Conservation (phyloP, 2,329 filamentous ascomycete genomes). For the Gnomoniopsis sp. region DNA sequence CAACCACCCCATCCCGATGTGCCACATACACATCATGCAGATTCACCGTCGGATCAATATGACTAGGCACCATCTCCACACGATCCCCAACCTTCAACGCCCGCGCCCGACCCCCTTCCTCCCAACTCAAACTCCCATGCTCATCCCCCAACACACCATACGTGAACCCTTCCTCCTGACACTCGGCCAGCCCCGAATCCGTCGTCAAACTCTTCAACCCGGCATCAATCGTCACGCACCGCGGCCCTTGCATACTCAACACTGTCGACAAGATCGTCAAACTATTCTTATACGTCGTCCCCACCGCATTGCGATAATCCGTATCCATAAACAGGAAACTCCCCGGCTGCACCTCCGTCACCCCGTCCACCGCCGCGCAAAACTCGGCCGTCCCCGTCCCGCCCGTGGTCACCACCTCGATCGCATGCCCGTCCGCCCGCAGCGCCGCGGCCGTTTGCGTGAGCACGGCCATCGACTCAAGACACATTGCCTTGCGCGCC, state of each 20-base stretch:
- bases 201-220: conserved; percentile 50
- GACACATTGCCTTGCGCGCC: conserved; percentile 38
- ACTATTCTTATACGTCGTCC: conserved; percentile 44
- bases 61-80: conserved; percentile 51
- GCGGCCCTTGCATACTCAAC: conserved; percentile 42
- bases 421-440: conserved; percentile 37
- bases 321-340: conserved; percentile 58
- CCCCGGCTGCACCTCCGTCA: conserved; percentile 53
- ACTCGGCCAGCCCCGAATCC: conserved; percentile 48
- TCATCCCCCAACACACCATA: conserved; percentile 46
- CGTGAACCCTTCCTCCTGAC: conserved; percentile 38
- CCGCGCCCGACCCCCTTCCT: conserved; percentile 29
- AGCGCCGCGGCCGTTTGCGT: conserved; percentile 39
- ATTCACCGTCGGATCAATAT: conserved; percentile 53
- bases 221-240: conserved; percentile 43
- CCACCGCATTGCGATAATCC: conserved; percentile 51
- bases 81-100: conserved; percentile 40
- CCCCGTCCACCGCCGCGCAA: conserved; percentile 44
- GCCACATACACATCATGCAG: conserved; percentile 50
- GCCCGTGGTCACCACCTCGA: conserved; percentile 48
- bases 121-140: conserved; percentile 45
- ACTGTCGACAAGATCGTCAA: conserved; percentile 46
- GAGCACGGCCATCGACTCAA: conserved; percentile 42
- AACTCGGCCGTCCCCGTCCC: conserved; percentile 53
- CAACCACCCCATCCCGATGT: conserved; percentile 42